Evolutionary conservation across 768 basidiomycete genomes (phyloP), one percentile per base, ranked within the genome.

Genomic region (Boletus sp.): DNA sequence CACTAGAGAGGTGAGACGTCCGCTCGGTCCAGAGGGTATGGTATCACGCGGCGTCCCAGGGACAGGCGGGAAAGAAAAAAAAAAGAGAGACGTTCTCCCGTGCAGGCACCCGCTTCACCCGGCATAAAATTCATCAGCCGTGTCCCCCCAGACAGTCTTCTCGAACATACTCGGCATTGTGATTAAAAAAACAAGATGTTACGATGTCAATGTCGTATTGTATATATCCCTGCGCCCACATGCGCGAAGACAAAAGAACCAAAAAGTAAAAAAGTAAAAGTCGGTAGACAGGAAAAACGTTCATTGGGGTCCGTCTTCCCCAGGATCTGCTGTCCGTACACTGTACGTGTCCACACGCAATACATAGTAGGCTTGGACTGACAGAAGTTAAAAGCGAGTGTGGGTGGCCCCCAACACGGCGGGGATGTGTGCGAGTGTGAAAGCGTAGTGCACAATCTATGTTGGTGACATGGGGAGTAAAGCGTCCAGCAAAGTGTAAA

Each of bases 121-220:
- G 51, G 47, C 14, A 19, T 25, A 25, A 47, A 5, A 11, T 25
- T 8, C 19, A 7, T 37, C 32, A 14, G 15, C 1, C 1, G 3
- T 2, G 4, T 4, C 53, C 64, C 38, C 64, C 64, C 64, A 39
- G 64, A 64, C 64, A 64, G 64, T 50, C 64, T n/a, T 40, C 30
- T 40, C 21, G 5, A 41, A 21, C 19, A 34, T 56, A 44, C 29
- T 53, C 47, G 56, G 57, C 50, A 46, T 67, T 51, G 58, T 71
- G 58, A 66, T 70, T 70, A 68, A 33, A 19, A 63, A 58, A 54
- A 50, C 55, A 58, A 41, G 44, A 54, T 19, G 57, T 57, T 67
- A 59, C 48, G 43, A 51, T 63, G 55, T 68, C 63, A 50, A 50
- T 63, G 59, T 67, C 65, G 53, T 70, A 70, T 56, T 59, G 65